Conservation (phyloP, 2,329 filamentous ascomycete genomes). For the Hypoxylon sp. region DNA sequence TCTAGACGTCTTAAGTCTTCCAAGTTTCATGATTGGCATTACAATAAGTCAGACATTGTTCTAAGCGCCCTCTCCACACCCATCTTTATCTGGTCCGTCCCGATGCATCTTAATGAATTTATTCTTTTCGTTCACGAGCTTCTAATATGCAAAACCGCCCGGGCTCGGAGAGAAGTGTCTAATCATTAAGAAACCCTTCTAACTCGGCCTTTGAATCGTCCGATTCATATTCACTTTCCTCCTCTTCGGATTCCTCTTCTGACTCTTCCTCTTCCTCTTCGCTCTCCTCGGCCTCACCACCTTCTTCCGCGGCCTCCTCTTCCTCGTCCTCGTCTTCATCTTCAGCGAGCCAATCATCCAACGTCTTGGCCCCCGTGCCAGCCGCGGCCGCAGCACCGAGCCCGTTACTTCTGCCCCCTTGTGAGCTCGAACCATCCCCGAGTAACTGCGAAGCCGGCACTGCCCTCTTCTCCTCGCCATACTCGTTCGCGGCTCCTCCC, state of each 20-base stretch:
- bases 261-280: slow-evolving; percentile 61
- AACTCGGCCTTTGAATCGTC: slow-evolving; percentile 57
- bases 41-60: not conserved
- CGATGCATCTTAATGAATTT: slow-evolving; percentile 22
- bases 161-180: slow-evolving; percentile 1
- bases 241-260: slow-evolving; percentile 59
- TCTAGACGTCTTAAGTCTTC: not conserved
- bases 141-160: slow-evolving; percentile 15
- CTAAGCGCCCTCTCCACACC: slow-evolving; percentile 7
- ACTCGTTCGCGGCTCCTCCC: slow-evolving; percentile 50
- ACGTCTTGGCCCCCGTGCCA: slow-evolving; percentile 74
- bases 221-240: slow-evolving; percentile 56
- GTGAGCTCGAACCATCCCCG: slow-evolving; percentile 62
- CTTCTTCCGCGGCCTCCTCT: slow-evolving; percentile 63
- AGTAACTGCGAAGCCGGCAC: slow-evolving; percentile 73
- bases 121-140: slow-evolving; percentile 5
- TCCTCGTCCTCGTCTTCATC: slow-evolving; percentile 70
- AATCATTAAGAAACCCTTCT: slow-evolving; percentile 51
- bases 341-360: slow-evolving; percentile 94
- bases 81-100: slow-evolving; percentile 17
- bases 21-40: not conserved
- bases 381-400: slow-evolving; percentile 56
- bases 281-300: slow-evolving; percentile 58
- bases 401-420: slow-evolving; percentile 62
- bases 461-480: slow-evolving; percentile 56